Evolutionary conservation across 2,329 filamentous ascomycete species (phyloP).

Genomic region (Septoria linicola): DNA sequence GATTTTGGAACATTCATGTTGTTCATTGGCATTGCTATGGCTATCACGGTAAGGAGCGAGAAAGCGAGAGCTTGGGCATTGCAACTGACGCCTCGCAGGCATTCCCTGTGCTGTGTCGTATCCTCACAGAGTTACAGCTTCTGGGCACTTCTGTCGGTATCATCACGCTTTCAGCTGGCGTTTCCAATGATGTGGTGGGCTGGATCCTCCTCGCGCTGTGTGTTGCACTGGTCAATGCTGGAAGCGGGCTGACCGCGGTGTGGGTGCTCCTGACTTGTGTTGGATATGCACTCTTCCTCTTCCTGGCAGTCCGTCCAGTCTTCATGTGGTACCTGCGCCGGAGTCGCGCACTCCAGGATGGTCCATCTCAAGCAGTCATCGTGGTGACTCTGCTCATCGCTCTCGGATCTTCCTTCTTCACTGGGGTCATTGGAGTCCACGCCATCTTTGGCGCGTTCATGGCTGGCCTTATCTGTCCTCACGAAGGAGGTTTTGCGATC

Average conservation of each 20-base stretch:
- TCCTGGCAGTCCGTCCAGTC: conserved; percentile 68
- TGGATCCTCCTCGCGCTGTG: conserved; percentile 93
- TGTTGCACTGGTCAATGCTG: conserved; percentile 87
- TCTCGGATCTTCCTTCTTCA: conserved; percentile 80
- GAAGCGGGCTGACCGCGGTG: conserved; percentile 75
- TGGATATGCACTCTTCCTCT: conserved; percentile 74
- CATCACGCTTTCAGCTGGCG: conserved; percentile 84
- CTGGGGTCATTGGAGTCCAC: conserved; percentile 86
- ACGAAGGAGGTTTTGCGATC: conserved; percentile 85
- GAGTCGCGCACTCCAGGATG: conserved; percentile 78
- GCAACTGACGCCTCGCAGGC: conserved; percentile 45
- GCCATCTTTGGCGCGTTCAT: conserved; percentile 93
- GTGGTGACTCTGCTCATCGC: conserved; percentile 77
- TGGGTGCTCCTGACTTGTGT: conserved; percentile 76
- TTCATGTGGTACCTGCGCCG: conserved; percentile 73
- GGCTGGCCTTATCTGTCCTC: conserved; percentile 83
- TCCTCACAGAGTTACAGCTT: conserved; percentile 85
- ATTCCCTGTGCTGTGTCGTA: conserved; percentile 89
- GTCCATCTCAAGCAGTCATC: conserved; percentile 81
- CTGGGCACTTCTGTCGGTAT: conserved; percentile 80
- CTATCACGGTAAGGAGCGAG: conserved; percentile 67
- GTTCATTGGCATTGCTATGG: conserved; percentile 90
- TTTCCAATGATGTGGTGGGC: conserved; percentile 86
- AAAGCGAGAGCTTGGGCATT: background rate
- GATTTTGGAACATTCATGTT: conserved; percentile 64